Conservation (phyloP, 1,139 yeast species). For the Saccharomyces pastorianus region DNA sequence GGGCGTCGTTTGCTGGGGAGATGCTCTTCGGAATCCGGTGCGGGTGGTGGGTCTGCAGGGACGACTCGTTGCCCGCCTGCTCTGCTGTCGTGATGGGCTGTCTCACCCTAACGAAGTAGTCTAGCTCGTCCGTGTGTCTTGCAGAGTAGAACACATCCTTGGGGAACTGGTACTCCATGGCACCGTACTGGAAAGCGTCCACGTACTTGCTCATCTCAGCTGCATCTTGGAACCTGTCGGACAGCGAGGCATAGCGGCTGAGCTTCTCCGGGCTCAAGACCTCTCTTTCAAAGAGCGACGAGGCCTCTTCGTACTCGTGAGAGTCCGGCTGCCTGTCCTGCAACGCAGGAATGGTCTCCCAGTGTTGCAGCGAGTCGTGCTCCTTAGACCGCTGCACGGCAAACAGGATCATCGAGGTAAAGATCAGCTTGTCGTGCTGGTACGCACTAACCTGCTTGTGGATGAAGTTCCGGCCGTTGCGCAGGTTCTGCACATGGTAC, state of each 20-base stretch:
- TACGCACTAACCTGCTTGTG: slow-evolving; percentile 51
- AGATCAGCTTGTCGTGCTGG: slow-evolving; percentile 46
- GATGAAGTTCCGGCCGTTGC: slow-evolving; percentile 56
- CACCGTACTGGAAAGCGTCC: slow-evolving; percentile 32
- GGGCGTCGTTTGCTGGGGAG: slow-evolving; percentile 22
- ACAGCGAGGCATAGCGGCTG: slow-evolving; percentile 20
- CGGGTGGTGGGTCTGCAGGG: slow-evolving; percentile 24
- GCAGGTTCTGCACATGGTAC: slow-evolving; percentile 50
- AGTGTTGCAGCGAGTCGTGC: slow-evolving; percentile 22
- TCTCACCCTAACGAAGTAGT: slow-evolving; percentile 25
- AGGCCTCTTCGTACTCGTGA: slow-evolving; percentile 27
- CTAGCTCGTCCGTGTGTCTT: slow-evolving; percentile 17
- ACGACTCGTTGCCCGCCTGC: slow-evolving; percentile 11
- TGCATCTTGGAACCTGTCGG: slow-evolving; percentile 9
- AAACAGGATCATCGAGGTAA: slow-evolving; percentile 46
- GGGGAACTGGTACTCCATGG: slow-evolving; percentile 40
- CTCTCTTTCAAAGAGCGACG: slow-evolving; percentile 27
- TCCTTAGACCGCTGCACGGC: slow-evolving; percentile 10
- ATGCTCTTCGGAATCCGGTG: slow-evolving; percentile 15
- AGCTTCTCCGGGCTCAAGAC: slow-evolving; percentile 19
- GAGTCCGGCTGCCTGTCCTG: slow-evolving; percentile 7
- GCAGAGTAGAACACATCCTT: slow-evolving; percentile 33
- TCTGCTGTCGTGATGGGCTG: slow-evolving; percentile 6
- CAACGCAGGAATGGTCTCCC: slow-evolving; percentile 10
- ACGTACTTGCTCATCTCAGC: slow-evolving; percentile 9